These are phyloP conservation scores for Bromus sterilis DNA, from an alignment of 176 grass and related monocot genomes.

Conservation along the genomic window DNA sequence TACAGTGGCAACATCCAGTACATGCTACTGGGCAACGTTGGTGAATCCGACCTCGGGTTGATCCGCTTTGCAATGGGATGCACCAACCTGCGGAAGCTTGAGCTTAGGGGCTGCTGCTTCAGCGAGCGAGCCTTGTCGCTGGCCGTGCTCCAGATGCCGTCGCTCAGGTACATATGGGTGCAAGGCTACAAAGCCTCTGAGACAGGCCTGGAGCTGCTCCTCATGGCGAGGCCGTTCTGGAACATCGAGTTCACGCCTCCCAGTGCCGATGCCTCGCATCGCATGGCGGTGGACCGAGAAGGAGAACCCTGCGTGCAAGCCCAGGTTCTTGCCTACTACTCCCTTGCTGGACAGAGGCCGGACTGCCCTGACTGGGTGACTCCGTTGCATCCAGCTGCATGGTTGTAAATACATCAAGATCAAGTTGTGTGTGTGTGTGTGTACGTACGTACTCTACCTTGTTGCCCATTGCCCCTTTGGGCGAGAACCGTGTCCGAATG, in stretches of 20 bases:
- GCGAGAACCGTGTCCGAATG: neutral
- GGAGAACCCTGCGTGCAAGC: slow-evolving; percentile 35
- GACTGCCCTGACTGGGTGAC: slow-evolving; percentile 64
- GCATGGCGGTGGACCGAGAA: slow-evolving; percentile 21
- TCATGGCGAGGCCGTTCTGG: slow-evolving; percentile 80
- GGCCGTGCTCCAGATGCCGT: slow-evolving; percentile 51
- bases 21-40: slow-evolving; percentile 82
- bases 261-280: neutral
- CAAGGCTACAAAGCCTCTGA: slow-evolving; percentile 72
- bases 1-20: slow-evolving; percentile 66
- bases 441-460: neutral
- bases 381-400: slow-evolving; percentile 50
- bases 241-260: slow-evolving; percentile 87
- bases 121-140: slow-evolving; percentile 64
- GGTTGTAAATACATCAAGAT: slow-evolving; percentile 46
- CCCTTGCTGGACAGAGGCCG: slow-evolving; percentile 68
- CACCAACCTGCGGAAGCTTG: slow-evolving; percentile 65
- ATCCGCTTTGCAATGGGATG: slow-evolving; percentile 67
- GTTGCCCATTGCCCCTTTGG: neutral
- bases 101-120: slow-evolving; percentile 80
- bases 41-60: slow-evolving; percentile 69
- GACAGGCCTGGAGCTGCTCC: slow-evolving; percentile 48
- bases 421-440: slow-evolving; percentile 7
- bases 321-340: slow-evolving; percentile 85
- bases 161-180: slow-evolving; percentile 86